Conservation (phyloP, 495 filamentous ascomycete species). For the Aspergillus hancockii region DNA sequence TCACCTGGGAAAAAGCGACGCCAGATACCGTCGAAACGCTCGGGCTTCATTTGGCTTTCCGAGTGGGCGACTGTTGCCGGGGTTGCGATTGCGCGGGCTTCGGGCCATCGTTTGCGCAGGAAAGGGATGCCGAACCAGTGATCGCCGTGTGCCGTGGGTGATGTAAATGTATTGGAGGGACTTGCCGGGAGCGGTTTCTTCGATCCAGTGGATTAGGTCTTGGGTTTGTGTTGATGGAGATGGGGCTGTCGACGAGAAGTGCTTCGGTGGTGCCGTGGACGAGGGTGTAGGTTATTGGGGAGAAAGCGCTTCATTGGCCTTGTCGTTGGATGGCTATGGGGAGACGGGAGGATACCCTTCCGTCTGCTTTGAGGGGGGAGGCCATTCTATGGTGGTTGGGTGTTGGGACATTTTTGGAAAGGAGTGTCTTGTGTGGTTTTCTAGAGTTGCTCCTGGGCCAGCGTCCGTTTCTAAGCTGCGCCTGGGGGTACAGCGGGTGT, state of each 20-base stretch:
- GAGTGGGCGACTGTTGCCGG: conserved; percentile 30
- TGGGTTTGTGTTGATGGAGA: conserved; percentile 20
- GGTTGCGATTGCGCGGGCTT: conserved; percentile 24
- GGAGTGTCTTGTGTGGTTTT: no score
- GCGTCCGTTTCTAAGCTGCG: no score
- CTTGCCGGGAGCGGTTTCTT: conserved; percentile 20
- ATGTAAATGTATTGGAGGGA: conserved; percentile 39
- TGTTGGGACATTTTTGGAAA: background rate
- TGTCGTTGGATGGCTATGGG: background rate
- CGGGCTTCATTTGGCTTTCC: conserved; percentile 20
- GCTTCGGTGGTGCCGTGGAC: conserved; percentile 26
- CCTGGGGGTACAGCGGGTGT: no score
- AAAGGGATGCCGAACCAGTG: conserved; percentile 37
- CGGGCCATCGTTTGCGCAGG: conserved; percentile 30
- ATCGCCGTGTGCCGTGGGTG: conserved; percentile 46
- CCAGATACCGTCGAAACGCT: conserved; percentile 23
- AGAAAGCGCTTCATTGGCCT: background rate
- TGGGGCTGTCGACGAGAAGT: conserved; percentile 33
- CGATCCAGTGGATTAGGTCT: conserved; percentile 31
- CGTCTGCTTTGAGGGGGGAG: conserved; percentile 1
- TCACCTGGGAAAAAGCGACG: conserved; percentile 22
- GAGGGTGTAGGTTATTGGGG: conserved; percentile 20
- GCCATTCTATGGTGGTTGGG: background rate
- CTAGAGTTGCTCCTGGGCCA: no score
- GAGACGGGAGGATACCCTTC: conserved; percentile 5